Percentiles rank a stretch among this genome's conserved stretches.
These are phyloP conservation scores for Colletotrichum sp. DNA, from an alignment of 2,329 filamentous ascomycete species.

Conservation along the genomic window DNA sequence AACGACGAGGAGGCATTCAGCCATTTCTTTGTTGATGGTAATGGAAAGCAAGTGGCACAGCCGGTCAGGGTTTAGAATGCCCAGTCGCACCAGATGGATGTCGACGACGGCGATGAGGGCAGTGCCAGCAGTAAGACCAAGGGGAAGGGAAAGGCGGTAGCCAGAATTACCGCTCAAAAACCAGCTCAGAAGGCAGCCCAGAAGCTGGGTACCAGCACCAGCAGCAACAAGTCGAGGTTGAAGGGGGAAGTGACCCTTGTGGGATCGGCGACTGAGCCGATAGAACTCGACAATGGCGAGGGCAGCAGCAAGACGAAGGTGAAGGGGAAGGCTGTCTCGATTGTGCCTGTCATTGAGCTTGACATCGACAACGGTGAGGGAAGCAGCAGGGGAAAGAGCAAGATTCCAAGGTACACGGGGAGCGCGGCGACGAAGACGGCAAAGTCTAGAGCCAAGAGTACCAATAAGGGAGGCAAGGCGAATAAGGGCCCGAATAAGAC, in stretches of 20 bases:
- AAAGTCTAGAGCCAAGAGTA: background rate
- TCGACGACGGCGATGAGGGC: background rate
- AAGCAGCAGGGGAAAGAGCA: background rate
- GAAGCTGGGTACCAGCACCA: background rate
- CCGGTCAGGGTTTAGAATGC: constrained; percentile 22
- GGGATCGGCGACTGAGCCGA: background rate
- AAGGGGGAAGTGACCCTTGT: background rate
- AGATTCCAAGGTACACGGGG: background rate
- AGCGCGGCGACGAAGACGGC: background rate
- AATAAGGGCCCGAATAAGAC: background rate
- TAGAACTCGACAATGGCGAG: background rate
- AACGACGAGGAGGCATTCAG: constrained; percentile 49
- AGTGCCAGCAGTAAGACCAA: background rate
- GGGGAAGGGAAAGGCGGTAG: background rate
- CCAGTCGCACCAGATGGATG: background rate
- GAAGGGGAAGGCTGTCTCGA: background rate
- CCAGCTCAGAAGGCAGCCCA: background rate
- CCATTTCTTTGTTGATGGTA: constrained; percentile 44
- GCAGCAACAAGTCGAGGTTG: background rate
- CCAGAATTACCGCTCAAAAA: background rate
- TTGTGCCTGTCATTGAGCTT: background rate
- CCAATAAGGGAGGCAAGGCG: background rate
- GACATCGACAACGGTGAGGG: background rate
- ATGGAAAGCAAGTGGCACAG: constrained; percentile 40
- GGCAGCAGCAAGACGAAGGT: background rate